Percentiles rank a stretch among this genome's conserved stretches.
phyloP scores from a whole-genome alignment of 1,284 basidiomycete species.

The Pascua sp. region DNA sequence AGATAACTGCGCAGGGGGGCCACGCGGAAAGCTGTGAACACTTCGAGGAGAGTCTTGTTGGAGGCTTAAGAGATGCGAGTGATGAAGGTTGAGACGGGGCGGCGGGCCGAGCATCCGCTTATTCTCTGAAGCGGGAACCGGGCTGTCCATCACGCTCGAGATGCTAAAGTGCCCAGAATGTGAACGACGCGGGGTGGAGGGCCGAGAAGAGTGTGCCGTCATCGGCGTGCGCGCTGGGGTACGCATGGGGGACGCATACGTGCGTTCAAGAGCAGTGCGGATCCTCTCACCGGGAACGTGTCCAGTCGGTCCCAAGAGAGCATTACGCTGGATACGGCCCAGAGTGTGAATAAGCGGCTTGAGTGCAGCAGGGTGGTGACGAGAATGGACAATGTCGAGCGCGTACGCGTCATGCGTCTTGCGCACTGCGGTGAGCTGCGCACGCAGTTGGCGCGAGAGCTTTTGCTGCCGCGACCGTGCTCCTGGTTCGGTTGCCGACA shows the following conservation, averaged over 20 bases:
- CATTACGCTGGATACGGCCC: slow-evolving; percentile 33
- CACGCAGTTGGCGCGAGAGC: slow-evolving; percentile 27
- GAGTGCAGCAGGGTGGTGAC: slow-evolving; percentile 19
- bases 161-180: too few species aligned
- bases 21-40: too few species aligned
- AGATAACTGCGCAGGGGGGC: too few species aligned
- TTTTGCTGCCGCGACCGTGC: slow-evolving; percentile 17
- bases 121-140: too few species aligned
- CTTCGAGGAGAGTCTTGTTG: too few species aligned
- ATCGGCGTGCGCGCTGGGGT: too few species aligned
- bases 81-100: background rate
- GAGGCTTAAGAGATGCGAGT: background rate
- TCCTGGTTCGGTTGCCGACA: slow-evolving; percentile 1
- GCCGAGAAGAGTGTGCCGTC: too few species aligned
- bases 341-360: slow-evolving; percentile 26
- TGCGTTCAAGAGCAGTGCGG: slow-evolving; percentile 32
- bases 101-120: background rate
- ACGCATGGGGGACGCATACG: slow-evolving; percentile 12
- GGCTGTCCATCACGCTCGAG: too few species aligned
- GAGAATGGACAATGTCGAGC: slow-evolving; percentile 22
- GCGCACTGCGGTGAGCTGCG: slow-evolving; percentile 15
- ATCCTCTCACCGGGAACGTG: slow-evolving; percentile 44
- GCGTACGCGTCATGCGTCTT: slow-evolving; percentile 21
- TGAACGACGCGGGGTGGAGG: too few species aligned
- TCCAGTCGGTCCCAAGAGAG: slow-evolving; percentile 36